Evolutionary conservation across 768 basidiomycete genomes (phyloP).

Genomic region (Fibroporia radiculosa): DNA sequence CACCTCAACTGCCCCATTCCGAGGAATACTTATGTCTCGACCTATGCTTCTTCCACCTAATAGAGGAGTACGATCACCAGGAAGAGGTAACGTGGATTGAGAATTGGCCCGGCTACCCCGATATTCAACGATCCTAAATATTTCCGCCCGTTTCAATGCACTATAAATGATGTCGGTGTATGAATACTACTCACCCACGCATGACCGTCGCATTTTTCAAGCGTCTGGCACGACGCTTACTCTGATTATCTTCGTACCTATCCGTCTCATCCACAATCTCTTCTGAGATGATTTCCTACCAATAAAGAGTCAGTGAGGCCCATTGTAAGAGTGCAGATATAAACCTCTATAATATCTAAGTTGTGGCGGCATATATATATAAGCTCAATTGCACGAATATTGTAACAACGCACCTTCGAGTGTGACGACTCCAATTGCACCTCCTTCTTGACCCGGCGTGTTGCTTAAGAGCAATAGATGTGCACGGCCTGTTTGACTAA

Average conservation of each 20-base stretch:
- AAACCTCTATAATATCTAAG: slow-evolving; percentile 67
- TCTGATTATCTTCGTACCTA: slow-evolving; percentile 79
- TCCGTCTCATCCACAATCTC: slow-evolving; percentile 97
- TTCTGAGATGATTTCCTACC: slow-evolving; percentile 87
- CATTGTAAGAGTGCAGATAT: neutral
- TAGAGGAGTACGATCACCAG: slow-evolving; percentile 18
- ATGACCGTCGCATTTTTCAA: slow-evolving; percentile 69
- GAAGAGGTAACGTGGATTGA: neutral
- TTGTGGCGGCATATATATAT: neutral
- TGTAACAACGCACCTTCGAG: slow-evolving; percentile 51
- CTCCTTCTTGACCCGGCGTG: slow-evolving; percentile 76
- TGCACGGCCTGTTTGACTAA: slow-evolving; percentile 87
- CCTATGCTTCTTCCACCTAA: slow-evolving; percentile 5
- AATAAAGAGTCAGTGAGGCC: neutral
- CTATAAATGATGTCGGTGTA: neutral
- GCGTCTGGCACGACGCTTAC: slow-evolving; percentile 66
- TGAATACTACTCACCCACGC: slow-evolving; percentile 48
- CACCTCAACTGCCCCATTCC: no score
- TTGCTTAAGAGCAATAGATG: slow-evolving; percentile 82
- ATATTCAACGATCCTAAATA: slow-evolving; percentile 20
- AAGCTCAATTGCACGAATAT: neutral
- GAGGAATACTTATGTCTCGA: neutral
- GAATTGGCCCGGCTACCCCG: slow-evolving; percentile 15
- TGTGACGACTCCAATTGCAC: slow-evolving; percentile 87
- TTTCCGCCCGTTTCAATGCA: neutral